phyloP scores from a whole-genome alignment of 2,329 filamentous ascomycete species.

The Ascochyta fabae region DNA sequence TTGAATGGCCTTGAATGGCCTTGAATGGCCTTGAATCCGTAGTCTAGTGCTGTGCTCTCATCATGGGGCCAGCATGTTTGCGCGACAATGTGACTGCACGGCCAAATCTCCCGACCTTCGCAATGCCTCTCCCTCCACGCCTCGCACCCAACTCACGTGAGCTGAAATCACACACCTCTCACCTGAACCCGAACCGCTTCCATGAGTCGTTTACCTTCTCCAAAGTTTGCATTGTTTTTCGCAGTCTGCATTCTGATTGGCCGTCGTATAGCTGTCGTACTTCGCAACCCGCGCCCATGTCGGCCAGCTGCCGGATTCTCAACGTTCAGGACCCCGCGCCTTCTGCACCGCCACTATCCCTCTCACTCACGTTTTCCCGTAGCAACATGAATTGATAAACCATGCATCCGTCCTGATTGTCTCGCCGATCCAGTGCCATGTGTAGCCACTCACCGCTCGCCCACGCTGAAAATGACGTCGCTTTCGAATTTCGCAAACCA shows the following conservation, averaged over 20 bases:
- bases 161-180: background rate
- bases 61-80: background rate
- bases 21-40: background rate
- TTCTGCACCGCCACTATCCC: slow-evolving; percentile 14
- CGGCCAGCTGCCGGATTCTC: background rate
- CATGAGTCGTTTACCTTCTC: background rate
- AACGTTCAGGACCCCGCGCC: slow-evolving; percentile 11
- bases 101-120: slow-evolving; percentile 7
- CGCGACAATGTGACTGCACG: background rate
- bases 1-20: background rate
- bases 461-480: slow-evolving; percentile 30
- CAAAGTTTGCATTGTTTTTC: background rate
- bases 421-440: slow-evolving; percentile 12
- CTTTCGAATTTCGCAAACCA: slow-evolving; percentile 21
- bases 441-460: slow-evolving; percentile 18
- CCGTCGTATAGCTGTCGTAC: slow-evolving; percentile 8
- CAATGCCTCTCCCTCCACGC: background rate
- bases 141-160: slow-evolving; percentile 5
- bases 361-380: slow-evolving; percentile 1
- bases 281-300: background rate
- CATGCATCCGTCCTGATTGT: slow-evolving; percentile 13
- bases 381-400: slow-evolving; percentile 7
- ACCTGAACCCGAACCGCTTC: background rate
- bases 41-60: background rate
- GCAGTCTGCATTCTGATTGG: background rate